Percentiles rank a stretch among this genome's conserved stretches.
These are phyloP conservation scores for Malania oleifera DNA, from an alignment of 164 flowering plant genomes.

Conservation along the genomic window DNA sequence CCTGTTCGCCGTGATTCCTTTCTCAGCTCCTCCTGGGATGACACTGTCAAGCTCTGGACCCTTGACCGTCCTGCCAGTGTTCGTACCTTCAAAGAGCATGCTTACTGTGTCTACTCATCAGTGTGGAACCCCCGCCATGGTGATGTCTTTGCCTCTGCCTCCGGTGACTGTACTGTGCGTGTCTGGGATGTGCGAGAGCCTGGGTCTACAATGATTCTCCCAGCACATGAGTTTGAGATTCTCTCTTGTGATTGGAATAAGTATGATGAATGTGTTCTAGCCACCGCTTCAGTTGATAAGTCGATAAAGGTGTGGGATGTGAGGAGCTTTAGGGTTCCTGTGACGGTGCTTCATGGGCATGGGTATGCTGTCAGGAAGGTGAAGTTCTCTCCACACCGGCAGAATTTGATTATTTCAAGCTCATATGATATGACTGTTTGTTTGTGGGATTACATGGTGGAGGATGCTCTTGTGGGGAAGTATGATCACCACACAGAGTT, in stretches of 20 bases:
- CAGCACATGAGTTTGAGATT: constrained; percentile 79
- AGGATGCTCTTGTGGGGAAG: constrained; percentile 76
- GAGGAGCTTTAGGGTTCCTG: constrained; percentile 59
- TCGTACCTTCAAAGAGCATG: constrained; percentile 88
- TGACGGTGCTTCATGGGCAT: constrained; percentile 69
- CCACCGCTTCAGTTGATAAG: constrained; percentile 76
- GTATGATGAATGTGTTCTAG: constrained; percentile 73
- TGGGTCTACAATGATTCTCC: constrained; percentile 63
- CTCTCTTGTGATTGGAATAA: constrained; percentile 88
- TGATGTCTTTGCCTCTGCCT: constrained; percentile 89
- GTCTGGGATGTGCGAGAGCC: constrained; percentile 96
- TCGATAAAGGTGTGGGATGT: constrained; percentile 88
- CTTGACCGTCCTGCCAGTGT: constrained; percentile 69
- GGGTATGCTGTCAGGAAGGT: constrained; percentile 77
- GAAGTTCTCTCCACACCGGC: constrained; percentile 78
- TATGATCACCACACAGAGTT: constrained; percentile 97
- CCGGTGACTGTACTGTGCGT: constrained; percentile 86
- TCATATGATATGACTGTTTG: constrained; percentile 95
- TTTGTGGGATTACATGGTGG: constrained; percentile 79
- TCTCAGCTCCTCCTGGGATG: constrained; percentile 84
- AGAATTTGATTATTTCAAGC: constrained; percentile 55
- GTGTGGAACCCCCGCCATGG: constrained; percentile 91
- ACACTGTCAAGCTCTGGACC: constrained; percentile 81
- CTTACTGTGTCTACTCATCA: constrained; percentile 77
- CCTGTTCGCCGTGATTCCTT: constrained; percentile 86